These are phyloP conservation scores for Yarrowia sp. DNA, from an alignment of 805 yeast genomes.

Conservation along the genomic window DNA sequence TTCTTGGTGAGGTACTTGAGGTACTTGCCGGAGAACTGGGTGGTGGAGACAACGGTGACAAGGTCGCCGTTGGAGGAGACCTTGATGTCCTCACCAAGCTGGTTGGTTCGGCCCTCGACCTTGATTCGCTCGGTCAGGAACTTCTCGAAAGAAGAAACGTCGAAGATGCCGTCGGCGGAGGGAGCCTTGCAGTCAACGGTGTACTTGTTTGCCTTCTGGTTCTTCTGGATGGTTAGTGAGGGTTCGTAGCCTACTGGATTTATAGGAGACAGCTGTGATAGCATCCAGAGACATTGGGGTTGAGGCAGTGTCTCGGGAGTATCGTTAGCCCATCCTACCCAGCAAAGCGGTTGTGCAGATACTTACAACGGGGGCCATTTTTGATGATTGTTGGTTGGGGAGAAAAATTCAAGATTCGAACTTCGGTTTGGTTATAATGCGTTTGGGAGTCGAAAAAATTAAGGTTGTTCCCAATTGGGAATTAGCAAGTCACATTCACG, in stretches of 20 bases:
- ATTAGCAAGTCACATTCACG: constrained; percentile 22
- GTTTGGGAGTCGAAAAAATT: background rate
- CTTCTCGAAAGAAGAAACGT: constrained; percentile 96
- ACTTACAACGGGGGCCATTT: constrained; percentile 40
- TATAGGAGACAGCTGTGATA: constrained; percentile 23
- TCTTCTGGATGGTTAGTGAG: constrained; percentile 36
- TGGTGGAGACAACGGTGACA: constrained; percentile 99
- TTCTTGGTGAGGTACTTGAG: constrained; percentile 99
- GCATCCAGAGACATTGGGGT: too few relatives aligned
- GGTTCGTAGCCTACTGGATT: constrained; percentile 39
- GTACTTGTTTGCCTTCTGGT: constrained; percentile 39
- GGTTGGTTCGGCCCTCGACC: constrained; percentile 95
- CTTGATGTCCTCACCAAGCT: constrained; percentile 94
- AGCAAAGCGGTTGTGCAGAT: constrained; percentile 38
- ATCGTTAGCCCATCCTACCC: constrained; percentile 36
- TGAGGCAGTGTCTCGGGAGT: constrained; percentile 1
- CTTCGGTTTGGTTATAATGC: background rate
- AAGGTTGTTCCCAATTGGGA: constrained; percentile 1
- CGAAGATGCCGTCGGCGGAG: constrained; percentile 89
- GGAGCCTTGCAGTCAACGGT: constrained; percentile 68
- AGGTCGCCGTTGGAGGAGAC: constrained; percentile 93
- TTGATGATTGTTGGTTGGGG: constrained; percentile 24
- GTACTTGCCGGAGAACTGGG: constrained; percentile 99
- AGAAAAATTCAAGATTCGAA: background rate
- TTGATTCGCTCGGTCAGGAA: constrained; percentile 99